Conservation (phyloP, 2,329 filamentous ascomycete species). For the Microdochium trichocladiopsis region DNA sequence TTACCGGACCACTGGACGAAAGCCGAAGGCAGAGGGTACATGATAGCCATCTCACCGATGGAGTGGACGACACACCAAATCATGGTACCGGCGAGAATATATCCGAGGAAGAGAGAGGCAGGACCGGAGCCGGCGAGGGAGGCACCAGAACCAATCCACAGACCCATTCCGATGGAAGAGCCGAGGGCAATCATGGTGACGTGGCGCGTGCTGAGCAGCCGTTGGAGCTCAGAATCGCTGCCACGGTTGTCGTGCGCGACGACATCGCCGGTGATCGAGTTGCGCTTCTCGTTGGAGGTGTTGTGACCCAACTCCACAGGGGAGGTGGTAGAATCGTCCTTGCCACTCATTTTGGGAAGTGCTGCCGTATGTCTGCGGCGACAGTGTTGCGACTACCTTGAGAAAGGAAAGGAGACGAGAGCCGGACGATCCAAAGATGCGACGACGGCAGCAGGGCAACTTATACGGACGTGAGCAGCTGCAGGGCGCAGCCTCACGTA, state of each 20-base stretch:
- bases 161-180: slow-evolving; percentile 36
- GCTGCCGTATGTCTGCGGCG: neutral
- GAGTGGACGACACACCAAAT: slow-evolving; percentile 37
- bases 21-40: slow-evolving; percentile 36
- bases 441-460: neutral
- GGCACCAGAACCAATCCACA: slow-evolving; percentile 37
- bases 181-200: slow-evolving; percentile 46
- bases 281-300: neutral
- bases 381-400: neutral
- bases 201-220: slow-evolving; percentile 34
- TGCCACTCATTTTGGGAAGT: neutral
- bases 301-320: neutral
- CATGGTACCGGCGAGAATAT: slow-evolving; percentile 35
- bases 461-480: neutral
- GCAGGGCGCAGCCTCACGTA: neutral
- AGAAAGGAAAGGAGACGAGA: neutral
- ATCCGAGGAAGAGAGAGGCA: slow-evolving; percentile 35
- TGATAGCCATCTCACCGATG: slow-evolving; percentile 36
- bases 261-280: neutral
- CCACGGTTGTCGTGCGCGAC: slow-evolving; percentile 7
- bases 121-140: slow-evolving; percentile 32
- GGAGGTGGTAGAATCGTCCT: neutral
- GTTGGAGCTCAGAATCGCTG: slow-evolving; percentile 24
- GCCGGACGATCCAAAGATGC: neutral
- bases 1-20: slow-evolving; percentile 35